Conservation (phyloP, 129 eudicot genomes). For the Glebionis coronaria region DNA sequence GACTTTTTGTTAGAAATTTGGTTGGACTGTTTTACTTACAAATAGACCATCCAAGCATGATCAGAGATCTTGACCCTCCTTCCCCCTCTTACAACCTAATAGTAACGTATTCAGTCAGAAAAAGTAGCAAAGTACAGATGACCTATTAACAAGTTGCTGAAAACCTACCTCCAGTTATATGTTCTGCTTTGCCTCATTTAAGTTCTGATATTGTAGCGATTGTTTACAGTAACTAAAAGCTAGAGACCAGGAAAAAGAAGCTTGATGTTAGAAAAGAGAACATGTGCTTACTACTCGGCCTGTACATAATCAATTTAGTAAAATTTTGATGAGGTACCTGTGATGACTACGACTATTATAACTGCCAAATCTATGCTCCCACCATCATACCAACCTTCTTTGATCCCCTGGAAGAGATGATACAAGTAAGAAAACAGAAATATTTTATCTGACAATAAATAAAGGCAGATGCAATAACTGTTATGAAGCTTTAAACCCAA, state of each 20-base stretch:
- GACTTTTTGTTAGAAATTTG: too few relatives aligned
- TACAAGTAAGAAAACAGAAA: too few relatives aligned
- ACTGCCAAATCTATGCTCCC: slow-evolving; percentile 94
- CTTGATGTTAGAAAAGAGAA: too few relatives aligned
- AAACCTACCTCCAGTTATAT: slow-evolving; percentile 80
- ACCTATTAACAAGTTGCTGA: too few relatives aligned
- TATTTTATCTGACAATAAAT: neutral
- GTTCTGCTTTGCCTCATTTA: slow-evolving; percentile 91
- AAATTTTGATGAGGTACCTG: too few relatives aligned
- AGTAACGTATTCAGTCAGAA: slow-evolving; percentile 15
- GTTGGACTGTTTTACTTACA: too few relatives aligned
- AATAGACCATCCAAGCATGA: too few relatives aligned
- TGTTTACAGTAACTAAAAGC: too few relatives aligned
- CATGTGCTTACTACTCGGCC: too few relatives aligned
- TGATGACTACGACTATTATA: slow-evolving; percentile 71
- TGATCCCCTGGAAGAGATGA: too few relatives aligned
- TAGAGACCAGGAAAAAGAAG: too few relatives aligned
- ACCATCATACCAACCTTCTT: slow-evolving; percentile 99
- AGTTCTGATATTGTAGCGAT: slow-evolving; percentile 77
- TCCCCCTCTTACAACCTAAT: slow-evolving; percentile 81
- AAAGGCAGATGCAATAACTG: neutral
- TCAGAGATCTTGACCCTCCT: slow-evolving; percentile 66
- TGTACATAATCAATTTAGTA: too few relatives aligned
- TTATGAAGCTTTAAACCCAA: neutral
- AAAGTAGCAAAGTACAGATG: neutral